Percentiles rank a stretch among this genome's conserved stretches.
phyloP scores from a whole-genome alignment of 257 asterid species.

The Sherardia arvensis region DNA sequence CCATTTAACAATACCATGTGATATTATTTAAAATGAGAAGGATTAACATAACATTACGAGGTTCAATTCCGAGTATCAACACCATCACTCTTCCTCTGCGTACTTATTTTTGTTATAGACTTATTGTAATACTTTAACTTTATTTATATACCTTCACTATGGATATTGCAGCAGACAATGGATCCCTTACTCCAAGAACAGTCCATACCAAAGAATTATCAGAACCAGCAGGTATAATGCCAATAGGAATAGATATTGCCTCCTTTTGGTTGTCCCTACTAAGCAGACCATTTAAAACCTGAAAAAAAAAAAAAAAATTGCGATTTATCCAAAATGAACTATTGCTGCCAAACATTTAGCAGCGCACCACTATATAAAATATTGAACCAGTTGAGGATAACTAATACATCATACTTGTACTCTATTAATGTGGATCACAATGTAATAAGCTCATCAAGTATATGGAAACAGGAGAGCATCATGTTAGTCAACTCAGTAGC shows the following conservation, averaged over 20 bases:
- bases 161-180: conserved; percentile 89
- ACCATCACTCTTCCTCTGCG: not conserved
- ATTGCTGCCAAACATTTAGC: not conserved
- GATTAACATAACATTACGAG: not conserved
- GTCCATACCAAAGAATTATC: conserved; percentile 98
- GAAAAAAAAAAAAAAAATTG: conserved; percentile 14
- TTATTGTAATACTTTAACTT: not conserved
- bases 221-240: conserved; percentile 98
- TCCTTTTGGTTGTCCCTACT: conserved; percentile 90
- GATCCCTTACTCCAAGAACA: conserved; percentile 96
- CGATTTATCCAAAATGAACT: not conserved
- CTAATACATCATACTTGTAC: not conserved
- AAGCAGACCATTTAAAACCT: conserved; percentile 95
- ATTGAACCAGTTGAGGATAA: not conserved
- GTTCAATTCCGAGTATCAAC: not conserved
- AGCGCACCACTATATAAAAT: not conserved
- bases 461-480: not conserved
- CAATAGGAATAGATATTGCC: conserved; percentile 92
- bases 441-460: not conserved
- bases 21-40: not conserved
- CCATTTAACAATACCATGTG: not conserved
- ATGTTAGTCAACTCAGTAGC: not conserved
- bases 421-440: not conserved
- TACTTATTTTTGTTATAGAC: not conserved
- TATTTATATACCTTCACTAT: conserved; percentile 64